phyloP scores from a whole-genome alignment of 2,329 filamentous ascomycete species.

The Akanthomyces lecanii region DNA sequence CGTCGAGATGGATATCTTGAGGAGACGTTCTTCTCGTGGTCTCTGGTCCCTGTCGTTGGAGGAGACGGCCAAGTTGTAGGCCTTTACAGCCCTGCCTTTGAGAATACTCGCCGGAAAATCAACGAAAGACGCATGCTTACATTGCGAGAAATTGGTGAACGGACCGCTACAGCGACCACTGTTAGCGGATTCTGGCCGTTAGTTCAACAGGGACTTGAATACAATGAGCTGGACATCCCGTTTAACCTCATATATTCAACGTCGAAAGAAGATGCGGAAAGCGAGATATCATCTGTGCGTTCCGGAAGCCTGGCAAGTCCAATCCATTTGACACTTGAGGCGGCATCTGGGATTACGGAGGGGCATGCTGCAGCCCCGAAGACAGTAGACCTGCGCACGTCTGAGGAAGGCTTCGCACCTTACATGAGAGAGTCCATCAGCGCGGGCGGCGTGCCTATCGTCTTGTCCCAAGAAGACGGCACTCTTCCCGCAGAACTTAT shows the following conservation, averaged over 20 bases:
- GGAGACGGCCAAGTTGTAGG: constrained; percentile 70
- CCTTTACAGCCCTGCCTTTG: constrained; percentile 75
- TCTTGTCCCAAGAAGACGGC: constrained; percentile 62
- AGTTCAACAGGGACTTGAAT: constrained; percentile 64
- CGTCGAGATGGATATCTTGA: constrained; percentile 66
- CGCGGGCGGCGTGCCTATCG: constrained; percentile 59
- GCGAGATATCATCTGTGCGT: constrained; percentile 67
- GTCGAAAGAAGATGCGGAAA: constrained; percentile 60
- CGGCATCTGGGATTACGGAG: constrained; percentile 62
- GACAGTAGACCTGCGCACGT: constrained; percentile 64
- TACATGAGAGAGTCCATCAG: constrained; percentile 72
- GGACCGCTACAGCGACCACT: constrained; percentile 66
- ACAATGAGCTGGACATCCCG: constrained; percentile 71
- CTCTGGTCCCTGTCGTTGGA: constrained; percentile 72
- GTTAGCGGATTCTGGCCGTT: constrained; percentile 70
- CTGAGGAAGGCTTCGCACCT: constrained; percentile 68
- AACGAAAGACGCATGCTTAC: constrained; percentile 77
- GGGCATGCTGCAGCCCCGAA: constrained; percentile 58
- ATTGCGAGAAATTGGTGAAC: constrained; percentile 71
- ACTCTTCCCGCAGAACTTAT: constrained; percentile 63
- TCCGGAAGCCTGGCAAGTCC: constrained; percentile 60
- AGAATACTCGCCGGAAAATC: constrained; percentile 74
- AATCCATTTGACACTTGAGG: constrained; percentile 66
- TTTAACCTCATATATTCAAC: constrained; percentile 76
- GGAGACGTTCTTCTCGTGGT: constrained; percentile 81